A percentile compares a stretch with the other conserved stretches of the same genome.
Evolutionary conservation across 73 alveolate genomes (phyloP).

Genomic region (Paramecium biaurelia): DNA sequence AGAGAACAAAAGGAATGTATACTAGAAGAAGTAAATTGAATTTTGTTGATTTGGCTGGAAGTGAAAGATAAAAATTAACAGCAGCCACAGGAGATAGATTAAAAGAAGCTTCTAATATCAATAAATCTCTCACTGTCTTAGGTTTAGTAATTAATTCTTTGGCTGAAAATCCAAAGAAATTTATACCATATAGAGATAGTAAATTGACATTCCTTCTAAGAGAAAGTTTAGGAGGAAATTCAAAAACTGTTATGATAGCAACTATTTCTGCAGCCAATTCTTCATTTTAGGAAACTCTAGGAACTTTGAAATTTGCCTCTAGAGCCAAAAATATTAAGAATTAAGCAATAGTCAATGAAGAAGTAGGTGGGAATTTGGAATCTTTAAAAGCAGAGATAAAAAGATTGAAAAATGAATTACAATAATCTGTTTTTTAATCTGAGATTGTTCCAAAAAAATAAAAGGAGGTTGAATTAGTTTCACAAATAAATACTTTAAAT

Average conservation of each 20-base stretch:
- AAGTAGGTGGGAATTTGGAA: conserved; percentile 61
- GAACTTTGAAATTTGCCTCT: conserved; percentile 80
- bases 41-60: conserved; percentile 47
- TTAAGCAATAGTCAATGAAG: conserved; percentile 78
- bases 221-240: conserved; percentile 85
- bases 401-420: conserved; percentile 64
- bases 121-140: conserved; percentile 70
- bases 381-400: conserved; percentile 71
- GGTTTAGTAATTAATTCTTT: conserved; percentile 78
- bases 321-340: conserved; percentile 81
- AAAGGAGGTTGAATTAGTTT: background rate
- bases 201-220: conserved; percentile 76
- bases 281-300: conserved; percentile 73
- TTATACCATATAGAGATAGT: conserved; percentile 78
- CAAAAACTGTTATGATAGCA: conserved; percentile 79
- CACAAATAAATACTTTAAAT: background rate
- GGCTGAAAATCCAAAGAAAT: conserved; percentile 73
- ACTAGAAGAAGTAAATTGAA: conserved; percentile 67
- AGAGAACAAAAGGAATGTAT: background rate
- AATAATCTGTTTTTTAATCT: background rate
- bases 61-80: conserved; percentile 67
- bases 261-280: conserved; percentile 71
- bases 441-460: background rate
- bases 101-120: conserved; percentile 92
- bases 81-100: conserved; percentile 84